phyloP scores from a whole-genome alignment of 257 asterid species.

The Fraxinus anomala region DNA sequence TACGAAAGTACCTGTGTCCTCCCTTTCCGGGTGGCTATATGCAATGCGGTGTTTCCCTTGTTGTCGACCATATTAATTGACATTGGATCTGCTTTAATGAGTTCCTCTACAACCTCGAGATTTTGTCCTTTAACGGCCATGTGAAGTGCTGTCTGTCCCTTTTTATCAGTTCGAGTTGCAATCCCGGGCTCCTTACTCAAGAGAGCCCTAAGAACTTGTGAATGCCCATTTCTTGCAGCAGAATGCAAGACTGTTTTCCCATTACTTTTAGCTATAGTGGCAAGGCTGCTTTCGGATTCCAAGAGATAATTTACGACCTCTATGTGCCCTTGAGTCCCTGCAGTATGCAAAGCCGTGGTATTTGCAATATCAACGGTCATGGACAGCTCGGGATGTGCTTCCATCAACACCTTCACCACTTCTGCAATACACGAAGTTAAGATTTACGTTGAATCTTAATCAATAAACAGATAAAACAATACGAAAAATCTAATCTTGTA shows the following conservation, averaged over 20 bases:
- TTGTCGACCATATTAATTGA: constrained; percentile 49
- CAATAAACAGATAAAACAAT: too few species aligned
- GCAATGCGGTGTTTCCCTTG: constrained; percentile 55
- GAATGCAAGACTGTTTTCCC: constrained; percentile 63
- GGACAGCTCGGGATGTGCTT: constrained; percentile 57
- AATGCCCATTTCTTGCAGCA: constrained; percentile 61
- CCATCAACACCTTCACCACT: constrained; percentile 57
- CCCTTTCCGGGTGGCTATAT: constrained; percentile 55
- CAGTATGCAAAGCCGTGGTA: constrained; percentile 62
- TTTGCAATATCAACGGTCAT: constrained; percentile 60
- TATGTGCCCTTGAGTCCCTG: constrained; percentile 56
- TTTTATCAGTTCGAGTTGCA: constrained; percentile 43
- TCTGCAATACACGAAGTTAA: constrained; percentile 29
- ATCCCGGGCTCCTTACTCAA: constrained; percentile 44
- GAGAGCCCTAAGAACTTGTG: constrained; percentile 43
- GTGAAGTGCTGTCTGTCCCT: constrained; percentile 64
- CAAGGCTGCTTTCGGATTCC: constrained; percentile 48
- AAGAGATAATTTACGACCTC: constrained; percentile 55
- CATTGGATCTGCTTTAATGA: constrained; percentile 36
- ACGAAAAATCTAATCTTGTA: too few species aligned
- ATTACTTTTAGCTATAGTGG: constrained; percentile 52
- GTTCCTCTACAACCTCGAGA: constrained; percentile 45
- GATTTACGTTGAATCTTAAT: too few species aligned
- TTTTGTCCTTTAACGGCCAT: constrained; percentile 63
- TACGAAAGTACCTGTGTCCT: constrained; percentile 43